These are phyloP conservation scores for Colletotrichum godetiae DNA, from an alignment of 2,329 filamentous ascomycete species.

Conservation along the genomic window DNA sequence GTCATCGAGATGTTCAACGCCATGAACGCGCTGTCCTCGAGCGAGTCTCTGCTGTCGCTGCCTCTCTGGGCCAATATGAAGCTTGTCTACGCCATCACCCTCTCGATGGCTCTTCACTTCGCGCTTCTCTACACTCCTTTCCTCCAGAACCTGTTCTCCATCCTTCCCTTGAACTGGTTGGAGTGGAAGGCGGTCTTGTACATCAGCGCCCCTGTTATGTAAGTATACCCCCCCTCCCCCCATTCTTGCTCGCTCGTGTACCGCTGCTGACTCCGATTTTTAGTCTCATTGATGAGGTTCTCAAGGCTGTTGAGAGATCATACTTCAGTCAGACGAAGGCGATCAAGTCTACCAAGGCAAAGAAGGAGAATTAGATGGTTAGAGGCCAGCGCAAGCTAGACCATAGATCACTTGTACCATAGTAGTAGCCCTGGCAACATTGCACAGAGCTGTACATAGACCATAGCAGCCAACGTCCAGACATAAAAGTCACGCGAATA, in stretches of 20 bases:
- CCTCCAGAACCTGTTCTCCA: conserved; percentile 89
- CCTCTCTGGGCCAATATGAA: conserved; percentile 99
- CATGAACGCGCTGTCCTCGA: conserved; percentile 96
- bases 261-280: not conserved
- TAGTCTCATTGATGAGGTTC: conserved; percentile 83
- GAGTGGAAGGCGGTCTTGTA: conserved; percentile 94
- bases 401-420: conserved; percentile 44
- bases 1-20: conserved; percentile 99
- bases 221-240: conserved; percentile 55
- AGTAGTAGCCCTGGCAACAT: conserved; percentile 35
- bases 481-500: not conserved
- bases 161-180: conserved; percentile 83
- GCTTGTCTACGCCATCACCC: conserved; percentile 90
- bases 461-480: conserved; percentile 20
- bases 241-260: not conserved
- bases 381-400: conserved; percentile 41
- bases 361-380: conserved; percentile 64
- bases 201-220: conserved; percentile 94
- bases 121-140: conserved; percentile 92
- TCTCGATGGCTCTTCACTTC: conserved; percentile 97
- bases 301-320: conserved; percentile 81
- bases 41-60: conserved; percentile 91
- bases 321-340: conserved; percentile 69
- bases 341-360: conserved; percentile 52
- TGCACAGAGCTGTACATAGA: conserved; percentile 32